Conservation (phyloP, 2,329 filamentous ascomycete genomes). For the Didymella lethalis region DNA sequence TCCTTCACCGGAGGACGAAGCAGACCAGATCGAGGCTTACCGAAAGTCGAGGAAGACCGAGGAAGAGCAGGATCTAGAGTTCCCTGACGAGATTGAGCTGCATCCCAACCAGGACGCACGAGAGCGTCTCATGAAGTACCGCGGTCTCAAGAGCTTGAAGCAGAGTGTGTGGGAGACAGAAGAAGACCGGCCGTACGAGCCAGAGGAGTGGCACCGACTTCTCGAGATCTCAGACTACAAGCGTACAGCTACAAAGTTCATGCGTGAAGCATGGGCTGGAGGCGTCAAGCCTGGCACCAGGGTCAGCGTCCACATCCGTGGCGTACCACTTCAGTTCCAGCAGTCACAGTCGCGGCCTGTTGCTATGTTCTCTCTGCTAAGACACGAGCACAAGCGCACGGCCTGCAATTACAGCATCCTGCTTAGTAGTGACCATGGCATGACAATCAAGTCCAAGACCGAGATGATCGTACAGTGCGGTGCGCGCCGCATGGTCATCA, state of each 20-base stretch:
- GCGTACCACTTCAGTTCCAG: conserved; percentile 64
- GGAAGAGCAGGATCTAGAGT: conserved; percentile 89
- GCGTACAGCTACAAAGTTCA: conserved; percentile 76
- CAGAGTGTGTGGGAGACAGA: conserved; percentile 88
- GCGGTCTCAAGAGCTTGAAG: conserved; percentile 89
- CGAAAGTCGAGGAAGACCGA: conserved; percentile 79
- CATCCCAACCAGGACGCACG: conserved; percentile 85
- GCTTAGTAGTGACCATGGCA: conserved; percentile 76
- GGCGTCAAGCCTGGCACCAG: conserved; percentile 85
- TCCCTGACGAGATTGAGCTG: conserved; percentile 96
- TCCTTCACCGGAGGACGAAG: conserved; percentile 81
- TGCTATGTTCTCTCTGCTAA: conserved; percentile 83
- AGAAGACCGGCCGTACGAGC: conserved; percentile 86
- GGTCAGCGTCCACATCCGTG: conserved; percentile 78
- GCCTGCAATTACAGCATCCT: conserved; percentile 86
- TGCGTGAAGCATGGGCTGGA: conserved; percentile 86
- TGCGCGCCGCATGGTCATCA: conserved; percentile 83
- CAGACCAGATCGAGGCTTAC: conserved; percentile 81
- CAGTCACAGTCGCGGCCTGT: conserved; percentile 66
- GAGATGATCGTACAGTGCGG: conserved; percentile 92
- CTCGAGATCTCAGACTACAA: conserved; percentile 91
- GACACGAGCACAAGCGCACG: conserved; percentile 94
- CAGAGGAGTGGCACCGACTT: conserved; percentile 86
- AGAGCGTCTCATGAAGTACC: conserved; percentile 84
- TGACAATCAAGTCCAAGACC: conserved; percentile 88